Evolutionary conservation across 1,284 basidiomycete species (phyloP).

Genomic region (Vanrija sp.): DNA sequence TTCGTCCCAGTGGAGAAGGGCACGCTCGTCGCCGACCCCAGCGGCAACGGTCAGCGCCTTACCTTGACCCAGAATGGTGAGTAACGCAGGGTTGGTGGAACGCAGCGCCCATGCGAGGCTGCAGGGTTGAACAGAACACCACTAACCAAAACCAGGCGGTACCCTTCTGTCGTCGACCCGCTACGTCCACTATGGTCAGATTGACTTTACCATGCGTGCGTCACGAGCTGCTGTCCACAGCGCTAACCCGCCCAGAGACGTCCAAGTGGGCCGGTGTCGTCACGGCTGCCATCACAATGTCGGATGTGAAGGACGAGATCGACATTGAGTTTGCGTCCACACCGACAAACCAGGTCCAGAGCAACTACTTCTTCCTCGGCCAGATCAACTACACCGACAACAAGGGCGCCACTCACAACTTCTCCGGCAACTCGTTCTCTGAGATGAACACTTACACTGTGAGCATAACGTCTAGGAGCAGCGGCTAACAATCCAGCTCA

Average conservation of each 20-base stretch:
- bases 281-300: conserved; percentile 80
- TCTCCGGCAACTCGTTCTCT: conserved; percentile 57
- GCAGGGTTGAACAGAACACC: too few relatives aligned
- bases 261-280: conserved; percentile 65
- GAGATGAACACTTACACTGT: conserved; percentile 70
- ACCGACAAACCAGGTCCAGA: conserved; percentile 62
- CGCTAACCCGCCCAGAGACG: conserved; percentile 36
- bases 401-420: conserved; percentile 46
- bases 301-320: conserved; percentile 74
- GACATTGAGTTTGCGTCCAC: conserved; percentile 64
- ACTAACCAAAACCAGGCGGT: conserved; percentile 51
- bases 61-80: conserved; percentile 52
- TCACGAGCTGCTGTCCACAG: not conserved
- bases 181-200: conserved; percentile 73
- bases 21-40: conserved; percentile 57
- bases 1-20: conserved; percentile 61
- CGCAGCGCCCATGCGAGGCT: too few relatives aligned
- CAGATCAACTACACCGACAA: conserved; percentile 53
- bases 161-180: conserved; percentile 72
- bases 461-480: too few relatives aligned
- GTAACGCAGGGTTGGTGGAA: not conserved
- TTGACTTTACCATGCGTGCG: conserved; percentile 61
- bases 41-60: conserved; percentile 58
- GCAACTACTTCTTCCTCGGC: conserved; percentile 66
- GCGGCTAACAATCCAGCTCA: conserved; percentile 53